Percentiles rank a stretch among this genome's conserved stretches.
Conservation (phyloP, 2,329 filamentous ascomycete species). For the Aaosphaeria arxii region DNA sequence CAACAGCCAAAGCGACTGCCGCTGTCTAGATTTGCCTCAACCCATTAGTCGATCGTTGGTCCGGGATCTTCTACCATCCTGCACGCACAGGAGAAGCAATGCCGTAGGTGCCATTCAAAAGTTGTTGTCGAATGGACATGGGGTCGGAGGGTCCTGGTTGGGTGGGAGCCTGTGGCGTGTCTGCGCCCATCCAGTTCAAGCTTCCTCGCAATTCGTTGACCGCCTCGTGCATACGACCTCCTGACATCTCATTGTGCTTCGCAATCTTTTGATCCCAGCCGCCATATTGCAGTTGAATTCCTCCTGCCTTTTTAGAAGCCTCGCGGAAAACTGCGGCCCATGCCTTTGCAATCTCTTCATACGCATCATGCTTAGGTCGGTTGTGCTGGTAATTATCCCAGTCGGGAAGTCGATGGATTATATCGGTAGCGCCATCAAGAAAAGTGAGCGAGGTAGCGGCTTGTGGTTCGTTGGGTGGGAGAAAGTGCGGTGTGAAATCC, state of each 20-base stretch:
- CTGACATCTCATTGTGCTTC: conserved; percentile 84
- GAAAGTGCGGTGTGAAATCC: conserved; percentile 93
- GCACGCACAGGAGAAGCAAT: conserved; percentile 53
- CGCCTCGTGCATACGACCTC: conserved; percentile 76
- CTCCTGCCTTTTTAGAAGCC: conserved; percentile 84
- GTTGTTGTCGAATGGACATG: conserved; percentile 43
- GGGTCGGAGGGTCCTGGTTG: conserved; percentile 22
- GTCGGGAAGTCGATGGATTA: conserved; percentile 84
- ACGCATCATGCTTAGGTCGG: conserved; percentile 90
- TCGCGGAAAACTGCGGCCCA: conserved; percentile 92
- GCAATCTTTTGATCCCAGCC: conserved; percentile 87
- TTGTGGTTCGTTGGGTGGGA: conserved; percentile 86
- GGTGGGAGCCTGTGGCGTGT: conserved; percentile 13
- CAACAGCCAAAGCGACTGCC: no score
- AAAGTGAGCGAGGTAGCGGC: conserved; percentile 80
- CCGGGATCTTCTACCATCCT: conserved; percentile 50
- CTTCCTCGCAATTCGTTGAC: conserved; percentile 72
- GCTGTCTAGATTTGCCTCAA: no score
- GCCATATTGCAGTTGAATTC: conserved; percentile 83
- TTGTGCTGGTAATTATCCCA: conserved; percentile 89
- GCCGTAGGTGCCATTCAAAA: conserved; percentile 57
- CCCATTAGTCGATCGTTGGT: no score
- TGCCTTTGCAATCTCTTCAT: conserved; percentile 91
- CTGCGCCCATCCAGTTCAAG: conserved; percentile 72
- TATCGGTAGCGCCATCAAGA: conserved; percentile 82